These are phyloP conservation scores for Xenoacremonium recifei DNA, from an alignment of 2,329 filamentous ascomycete species.

Conservation along the genomic window DNA sequence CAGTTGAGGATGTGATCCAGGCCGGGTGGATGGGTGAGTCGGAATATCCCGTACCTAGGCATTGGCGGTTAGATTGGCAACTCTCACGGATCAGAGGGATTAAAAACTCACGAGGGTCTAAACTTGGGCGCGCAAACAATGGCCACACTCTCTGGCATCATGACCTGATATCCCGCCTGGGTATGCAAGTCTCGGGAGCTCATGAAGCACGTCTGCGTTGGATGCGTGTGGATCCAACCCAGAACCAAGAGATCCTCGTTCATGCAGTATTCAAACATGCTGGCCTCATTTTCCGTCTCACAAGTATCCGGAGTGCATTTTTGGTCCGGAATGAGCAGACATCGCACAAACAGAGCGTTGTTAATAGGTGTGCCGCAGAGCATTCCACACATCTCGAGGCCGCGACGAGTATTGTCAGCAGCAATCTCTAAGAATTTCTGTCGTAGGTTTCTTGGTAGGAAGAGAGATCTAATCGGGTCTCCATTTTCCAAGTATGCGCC, in stretches of 20 bases:
- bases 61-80: constrained; percentile 2
- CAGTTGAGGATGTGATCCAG: constrained; percentile 82
- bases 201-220: constrained; percentile 97
- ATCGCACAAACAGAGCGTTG: constrained; percentile 89
- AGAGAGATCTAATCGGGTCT: constrained; percentile 79
- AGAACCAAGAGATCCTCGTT: constrained; percentile 79
- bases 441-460: constrained; percentile 76
- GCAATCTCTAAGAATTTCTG: constrained; percentile 73
- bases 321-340: constrained; percentile 88
- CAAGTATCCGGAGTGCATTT: constrained; percentile 89
- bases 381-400: constrained; percentile 93
- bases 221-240: constrained; percentile 98
- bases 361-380: constrained; percentile 87
- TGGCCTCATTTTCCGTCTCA: constrained; percentile 84
- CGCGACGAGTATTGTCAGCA: constrained; percentile 70
- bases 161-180: constrained; percentile 89
- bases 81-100: neutral
- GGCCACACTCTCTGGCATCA: constrained; percentile 94
- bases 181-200: constrained; percentile 92
- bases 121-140: constrained; percentile 92
- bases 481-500: constrained; percentile 90
- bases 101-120: constrained; percentile 64
- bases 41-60: constrained; percentile 83
- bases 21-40: constrained; percentile 89
- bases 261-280: constrained; percentile 87